Evolutionary conservation across 2,329 filamentous ascomycete genomes (phyloP), one percentile per base, ranked within the genome.

Genomic region (Aspergillus glaucus): DNA sequence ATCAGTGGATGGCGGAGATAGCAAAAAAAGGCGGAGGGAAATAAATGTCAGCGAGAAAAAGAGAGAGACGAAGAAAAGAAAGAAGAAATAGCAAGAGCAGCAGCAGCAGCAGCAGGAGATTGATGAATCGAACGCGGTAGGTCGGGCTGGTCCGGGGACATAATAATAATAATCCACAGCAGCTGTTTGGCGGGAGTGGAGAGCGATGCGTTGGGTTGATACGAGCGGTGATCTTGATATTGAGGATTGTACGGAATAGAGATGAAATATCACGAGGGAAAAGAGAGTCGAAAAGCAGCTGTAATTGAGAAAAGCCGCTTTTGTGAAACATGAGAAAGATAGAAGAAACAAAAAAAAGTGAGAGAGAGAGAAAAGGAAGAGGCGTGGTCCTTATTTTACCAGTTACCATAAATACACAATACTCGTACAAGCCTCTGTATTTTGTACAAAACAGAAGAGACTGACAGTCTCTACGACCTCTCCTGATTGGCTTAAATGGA

Each of bases 181-280:
- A 42, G 40, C 21, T 42, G 40, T 42, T 42, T 42, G 40, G 40
- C 21, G 40, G 40, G 40, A 42, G 40, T 42, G 40, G 40, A 42
- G 40, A 22, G 19, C 14, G 12, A 22, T 24, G 40, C 40, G 40
- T 22, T 42, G 40, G 34, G 34, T 37, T 37, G 17, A 37, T n/a
- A 15, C 34, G 26, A 12, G 7, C 26, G 9, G 12, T 30, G 26
- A 30, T 30, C 26, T 30, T 30, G 26, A 30, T 30, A 30, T 30
- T 9, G 26, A 30, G 26, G 9, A 30, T 30, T 30, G 26, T 30
- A 30, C 3, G 10, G 10, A 30, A 10, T 30, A 30, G 10, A 10
- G 26, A 30, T 30, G 26, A 17, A 39, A 39, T 15, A 39, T 19
- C n/a, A 39, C 36, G 4, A 39, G 17, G 17, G 4, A 39, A 17